phyloP scores from a whole-genome alignment of 2,329 filamentous ascomycete species.

The Xylariales sp. region DNA sequence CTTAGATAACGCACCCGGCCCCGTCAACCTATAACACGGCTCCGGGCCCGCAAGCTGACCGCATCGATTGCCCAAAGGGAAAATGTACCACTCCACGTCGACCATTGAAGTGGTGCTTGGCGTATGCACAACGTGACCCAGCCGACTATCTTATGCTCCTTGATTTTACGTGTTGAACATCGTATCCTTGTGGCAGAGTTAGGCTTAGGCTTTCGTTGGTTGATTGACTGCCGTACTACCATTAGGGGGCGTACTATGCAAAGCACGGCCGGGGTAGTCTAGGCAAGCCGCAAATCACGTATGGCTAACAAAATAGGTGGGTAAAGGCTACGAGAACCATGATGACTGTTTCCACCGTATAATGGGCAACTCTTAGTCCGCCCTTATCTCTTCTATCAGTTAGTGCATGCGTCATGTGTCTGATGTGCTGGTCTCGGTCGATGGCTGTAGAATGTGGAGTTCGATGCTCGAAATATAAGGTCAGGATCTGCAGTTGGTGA shows the following conservation, averaged over 20 bases:
- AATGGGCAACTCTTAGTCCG: constrained; percentile 8
- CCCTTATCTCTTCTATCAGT: constrained; percentile 19
- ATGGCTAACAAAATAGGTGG: not conserved
- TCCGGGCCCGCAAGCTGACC: constrained; percentile 33
- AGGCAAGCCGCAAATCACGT: constrained; percentile 3
- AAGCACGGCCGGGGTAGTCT: not conserved
- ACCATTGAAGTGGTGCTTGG: constrained; percentile 21
- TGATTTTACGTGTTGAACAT: not conserved
- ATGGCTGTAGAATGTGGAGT: constrained; percentile 9
- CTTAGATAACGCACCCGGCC: constrained; percentile 34
- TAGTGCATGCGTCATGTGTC: constrained; percentile 21
- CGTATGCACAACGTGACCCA: constrained; percentile 20
- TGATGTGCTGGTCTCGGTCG: not conserved
- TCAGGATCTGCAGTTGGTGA: not conserved
- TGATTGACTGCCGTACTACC: not conserved
- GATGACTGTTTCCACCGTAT: constrained; percentile 27
- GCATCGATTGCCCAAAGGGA: constrained; percentile 32
- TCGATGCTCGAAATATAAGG: constrained; percentile 13
- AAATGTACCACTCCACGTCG: constrained; percentile 26
- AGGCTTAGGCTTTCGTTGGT: not conserved
- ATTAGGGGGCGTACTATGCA: not conserved
- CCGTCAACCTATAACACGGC: constrained; percentile 35
- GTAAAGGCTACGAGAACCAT: not conserved
- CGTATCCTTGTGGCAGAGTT: not conserved
- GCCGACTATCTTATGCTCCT: not conserved